Evolutionary conservation across 2,329 filamentous ascomycete species (phyloP).

Genomic region (Epichloe gansuensis): DNA sequence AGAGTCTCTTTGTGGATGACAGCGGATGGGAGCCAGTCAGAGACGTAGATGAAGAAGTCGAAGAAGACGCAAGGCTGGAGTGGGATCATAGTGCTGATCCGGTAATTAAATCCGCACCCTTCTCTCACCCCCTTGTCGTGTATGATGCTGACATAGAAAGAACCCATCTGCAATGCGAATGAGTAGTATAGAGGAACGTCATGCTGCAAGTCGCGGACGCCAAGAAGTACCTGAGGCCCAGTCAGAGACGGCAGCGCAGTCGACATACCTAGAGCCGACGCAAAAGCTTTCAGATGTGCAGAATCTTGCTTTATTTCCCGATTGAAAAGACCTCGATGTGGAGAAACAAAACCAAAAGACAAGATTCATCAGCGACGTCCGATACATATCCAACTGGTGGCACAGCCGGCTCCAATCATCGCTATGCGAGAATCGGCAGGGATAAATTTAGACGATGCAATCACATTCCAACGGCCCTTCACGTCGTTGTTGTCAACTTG

Average conservation of each 20-base stretch:
- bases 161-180: conserved; percentile 32
- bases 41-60: conserved; percentile 47
- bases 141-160: conserved; percentile 24
- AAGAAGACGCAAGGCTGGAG: conserved; percentile 54
- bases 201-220: conserved; percentile 11
- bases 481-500: conserved; percentile 52
- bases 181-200: conserved; percentile 23
- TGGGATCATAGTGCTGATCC: conserved; percentile 61
- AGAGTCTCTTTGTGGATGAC: conserved; percentile 66
- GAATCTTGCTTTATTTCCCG: conserved; percentile 31
- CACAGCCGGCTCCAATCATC: conserved; percentile 71
- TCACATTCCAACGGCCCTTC: conserved; percentile 54
- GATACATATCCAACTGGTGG: conserved; percentile 69
- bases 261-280: conserved; percentile 50
- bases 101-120: conserved; percentile 29
- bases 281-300: conserved; percentile 60
- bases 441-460: conserved; percentile 46
- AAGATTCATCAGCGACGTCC: conserved; percentile 6
- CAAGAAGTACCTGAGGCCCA: conserved; percentile 10
- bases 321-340: conserved; percentile 11
- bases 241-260: conserved; percentile 12
- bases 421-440: conserved; percentile 39
- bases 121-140: background rate
- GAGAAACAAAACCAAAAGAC: background rate
- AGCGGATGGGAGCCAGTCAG: conserved; percentile 63